phyloP scores from a whole-genome alignment of 2,329 filamentous ascomycete species.

The Phialemoniopsis sp. region DNA sequence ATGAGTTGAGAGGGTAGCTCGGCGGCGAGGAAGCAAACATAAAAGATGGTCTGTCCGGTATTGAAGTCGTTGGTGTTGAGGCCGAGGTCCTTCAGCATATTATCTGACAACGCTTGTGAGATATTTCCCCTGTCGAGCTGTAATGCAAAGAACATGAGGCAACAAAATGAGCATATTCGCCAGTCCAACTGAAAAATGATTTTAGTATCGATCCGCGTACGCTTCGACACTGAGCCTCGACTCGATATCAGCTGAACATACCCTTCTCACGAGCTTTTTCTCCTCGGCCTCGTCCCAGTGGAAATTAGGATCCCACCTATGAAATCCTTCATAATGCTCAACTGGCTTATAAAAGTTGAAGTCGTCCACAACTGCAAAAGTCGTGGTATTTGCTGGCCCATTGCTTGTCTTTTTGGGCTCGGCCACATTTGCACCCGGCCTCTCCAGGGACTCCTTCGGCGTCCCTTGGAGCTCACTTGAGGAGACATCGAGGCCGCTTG shows the following conservation, averaged over 20 bases:
- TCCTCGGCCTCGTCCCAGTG: constrained; percentile 55
- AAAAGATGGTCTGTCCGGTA: constrained; percentile 50
- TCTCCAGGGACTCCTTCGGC: too few species aligned
- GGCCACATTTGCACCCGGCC: too few species aligned
- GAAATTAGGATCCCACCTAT: constrained; percentile 53
- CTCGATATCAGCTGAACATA: too few species aligned
- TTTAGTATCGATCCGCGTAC: too few species aligned
- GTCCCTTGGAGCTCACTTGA: too few species aligned
- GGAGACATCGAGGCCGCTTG: too few species aligned
- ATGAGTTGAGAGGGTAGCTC: constrained; percentile 60
- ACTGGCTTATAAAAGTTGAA: too few species aligned
- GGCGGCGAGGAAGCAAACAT: constrained; percentile 47
- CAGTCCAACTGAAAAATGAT: constrained; percentile 25
- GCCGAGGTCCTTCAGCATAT: constrained; percentile 20
- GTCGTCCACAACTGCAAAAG: too few species aligned
- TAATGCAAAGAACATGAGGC: constrained; percentile 28
- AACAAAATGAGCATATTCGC: constrained; percentile 24
- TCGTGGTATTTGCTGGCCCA: too few species aligned
- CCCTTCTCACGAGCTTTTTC: constrained; percentile 44
- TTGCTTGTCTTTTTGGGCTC: too few species aligned
- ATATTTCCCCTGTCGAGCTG: constrained; percentile 31
- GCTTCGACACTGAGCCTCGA: too few species aligned
- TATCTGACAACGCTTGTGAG: constrained; percentile 25
- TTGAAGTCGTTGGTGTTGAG: constrained; percentile 43
- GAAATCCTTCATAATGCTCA: too few species aligned